Conservation (phyloP, 768 basidiomycete genomes). For the Kwoniella europaea region DNA sequence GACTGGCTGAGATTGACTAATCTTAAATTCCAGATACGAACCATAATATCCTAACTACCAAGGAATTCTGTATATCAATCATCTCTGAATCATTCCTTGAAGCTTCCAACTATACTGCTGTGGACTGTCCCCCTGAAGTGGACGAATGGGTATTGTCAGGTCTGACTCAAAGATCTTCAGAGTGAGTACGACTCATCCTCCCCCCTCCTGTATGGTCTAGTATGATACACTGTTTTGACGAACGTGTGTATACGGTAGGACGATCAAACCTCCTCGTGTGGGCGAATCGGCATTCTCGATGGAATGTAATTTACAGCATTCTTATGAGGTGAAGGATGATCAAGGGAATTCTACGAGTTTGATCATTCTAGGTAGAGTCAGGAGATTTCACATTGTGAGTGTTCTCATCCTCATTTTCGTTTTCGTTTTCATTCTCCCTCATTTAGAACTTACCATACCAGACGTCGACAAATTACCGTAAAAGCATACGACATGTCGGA, state of each 20-base stretch:
- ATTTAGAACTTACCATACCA: no score
- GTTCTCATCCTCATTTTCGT: no score
- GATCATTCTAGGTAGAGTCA: constrained; percentile 56
- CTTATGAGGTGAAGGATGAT: constrained; percentile 37
- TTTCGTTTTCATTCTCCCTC: no score
- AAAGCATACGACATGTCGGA: no score
- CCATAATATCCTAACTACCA: constrained; percentile 69
- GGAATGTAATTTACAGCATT: constrained; percentile 57
- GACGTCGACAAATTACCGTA: no score
- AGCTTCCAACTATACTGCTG: constrained; percentile 58
- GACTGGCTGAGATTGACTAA: not conserved
- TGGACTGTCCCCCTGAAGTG: constrained; percentile 55
- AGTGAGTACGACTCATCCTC: constrained; percentile 32
- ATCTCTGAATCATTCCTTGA: constrained; percentile 68
- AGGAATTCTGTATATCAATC: constrained; percentile 72
- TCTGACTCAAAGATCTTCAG: constrained; percentile 49
- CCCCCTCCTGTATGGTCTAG: not conserved
- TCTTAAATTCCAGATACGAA: constrained; percentile 63
- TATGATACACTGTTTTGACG: no score
- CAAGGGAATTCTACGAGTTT: constrained; percentile 34
- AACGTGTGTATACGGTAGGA: constrained; percentile 24
- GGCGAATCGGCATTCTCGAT: constrained; percentile 59
- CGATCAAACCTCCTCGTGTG: constrained; percentile 57
- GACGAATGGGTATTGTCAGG: constrained; percentile 58
- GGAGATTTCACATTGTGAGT: constrained; percentile 56